Evolutionary conservation across 768 basidiomycete species (phyloP), one percentile per base, ranked within the genome.

Genomic region (Xerocomellus amylosporus): DNA sequence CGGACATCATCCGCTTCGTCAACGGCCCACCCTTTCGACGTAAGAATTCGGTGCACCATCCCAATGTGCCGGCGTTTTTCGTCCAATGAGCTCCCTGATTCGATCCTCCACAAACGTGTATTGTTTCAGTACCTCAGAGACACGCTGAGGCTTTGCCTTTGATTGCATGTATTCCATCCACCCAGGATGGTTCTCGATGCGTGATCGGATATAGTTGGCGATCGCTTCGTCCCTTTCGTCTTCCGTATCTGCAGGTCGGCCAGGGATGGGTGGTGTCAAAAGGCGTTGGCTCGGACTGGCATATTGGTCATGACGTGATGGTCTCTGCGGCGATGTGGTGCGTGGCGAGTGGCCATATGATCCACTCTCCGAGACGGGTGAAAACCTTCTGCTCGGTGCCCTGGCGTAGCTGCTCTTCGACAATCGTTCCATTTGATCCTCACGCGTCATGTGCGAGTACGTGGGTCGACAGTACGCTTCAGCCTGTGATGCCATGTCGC

Each of bases 41-140:
- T 54, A 50, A 19, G 50, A 60, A 30, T 52, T 65, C 9, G 70
- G 69, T 0, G 73, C 75, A 5, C 68, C 71, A 34, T 70, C 65
- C 61, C 72, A 67, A 48, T 76, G 73, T 20, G 74, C 70, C 0
- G 82, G 79, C 7, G 79, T 74, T 49, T 51, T 64, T 49, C 67
- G 68, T 38, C 79, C 80, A 8, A 70, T 73, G 60, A 74, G 78
- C 45, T 74, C 71, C 46, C 80, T 76, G 30, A 81, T 66, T 66
- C 79, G 74, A 31, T 74, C 64, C 56, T 82, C 76, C 39, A 87
- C 75, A 61, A 83, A 79, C 15, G 64, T 63, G 56, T 82, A 88
- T 60, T 81, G 79, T 37, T 72, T 70, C 51, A 82, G 50, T 31
- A 80, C 66, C 39, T 75, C 77, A 9, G 71, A 67, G 10, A 76